Base-by-base conservation (phyloP, 148 eudicot genomes). In the Rheum nobile region DNA sequence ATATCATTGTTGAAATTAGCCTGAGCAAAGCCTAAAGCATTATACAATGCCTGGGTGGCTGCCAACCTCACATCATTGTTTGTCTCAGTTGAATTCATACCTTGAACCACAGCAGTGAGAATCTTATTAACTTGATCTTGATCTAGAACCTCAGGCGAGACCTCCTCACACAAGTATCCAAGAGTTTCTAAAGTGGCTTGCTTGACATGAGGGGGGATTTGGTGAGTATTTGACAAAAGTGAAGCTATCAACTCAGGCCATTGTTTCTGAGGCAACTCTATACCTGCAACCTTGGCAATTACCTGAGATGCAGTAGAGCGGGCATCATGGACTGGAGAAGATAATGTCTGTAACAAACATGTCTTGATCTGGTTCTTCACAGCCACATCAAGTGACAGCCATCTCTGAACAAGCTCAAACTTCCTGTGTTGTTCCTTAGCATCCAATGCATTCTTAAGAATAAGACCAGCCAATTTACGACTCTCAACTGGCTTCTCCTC, bases 71-170 rank as follows among this genome's bases (percentile, higher is more conserved):
- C 98, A 72, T 93, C 98, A 79, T 78, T 84, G 75, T 79, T 93
- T 12, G 77, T 79, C 79, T 85, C 87, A 11, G 76, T 72, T 47
- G 87, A 83, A 80, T 82, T 85, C 85, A 93, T 93, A 39, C 98
- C 97, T 71, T 93, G 98, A 79, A 93, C 97, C 24, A 93, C 96
- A 13, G 98, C 97, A 35, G 98, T 93, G 63, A 93, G 94, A 50
- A 93, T 93, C 72, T 91, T 93, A 78, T 93, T 93, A n/a, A 93
- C 98, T 26, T 93, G 98, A 81, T 93, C 98, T 78, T 93, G 98
- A 26, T 93, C 98, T 32, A 93, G 85, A 48, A 76, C 92, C 80
- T 91, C 98, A 22, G 98, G 91, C 41, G 90, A 89, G 59, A 90
- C 94, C 86, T 93, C 98, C 85, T 93, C 98, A 80, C 98, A 93